Evolutionary conservation across 495 filamentous ascomycete genomes (phyloP), one percentile per base, ranked within the genome.

Genomic region (Talaromyces trachyspermus): DNA sequence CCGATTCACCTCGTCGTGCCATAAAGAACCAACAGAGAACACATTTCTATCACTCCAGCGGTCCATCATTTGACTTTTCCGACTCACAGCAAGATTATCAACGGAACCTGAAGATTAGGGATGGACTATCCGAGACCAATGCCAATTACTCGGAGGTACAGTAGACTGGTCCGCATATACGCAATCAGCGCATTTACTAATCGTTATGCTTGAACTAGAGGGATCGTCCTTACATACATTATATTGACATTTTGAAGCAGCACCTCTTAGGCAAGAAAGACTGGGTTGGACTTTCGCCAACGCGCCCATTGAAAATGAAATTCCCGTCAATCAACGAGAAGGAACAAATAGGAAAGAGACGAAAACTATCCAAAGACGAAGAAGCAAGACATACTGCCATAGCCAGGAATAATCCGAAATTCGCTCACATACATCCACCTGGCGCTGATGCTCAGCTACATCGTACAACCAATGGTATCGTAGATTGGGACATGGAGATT

Each of bases 231-330:
- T 4, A 30, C 12, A 14, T 36, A 9, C 14, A 18, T 29, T 46
- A 46, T 26, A 22, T 46, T 11, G 44, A 46, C 12, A 20, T 22
- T 9, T 17, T 46, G 2, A 46, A 46, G 17, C 27, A 17, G 15
- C 20, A 36, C 15, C 44, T 46, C 9, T 30, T 46, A 30, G 27
- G 37, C 1, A 46, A 37, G 44, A 24, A 46, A 9, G 44, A 46
- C 22, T 46, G 44, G 44, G 44, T 37, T 23, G 44, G 30, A 15
- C 44, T 46, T 33, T 46, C 44, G 15, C 44, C 32, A 19, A 46
- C 44, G 11, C 44, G 30, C 2, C 30, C 44, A 35, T 22, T 36
- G 30, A 11, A 46, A 27, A 33, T 46, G 44, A 46, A 46, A 11
- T 46, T 46, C 30, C 9, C 20, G 2, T 18, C 44, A 14, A 46